These are phyloP conservation scores for Cantharellus cinnabarinus DNA, from an alignment of 768 basidiomycete genomes.

Conservation along the genomic window DNA sequence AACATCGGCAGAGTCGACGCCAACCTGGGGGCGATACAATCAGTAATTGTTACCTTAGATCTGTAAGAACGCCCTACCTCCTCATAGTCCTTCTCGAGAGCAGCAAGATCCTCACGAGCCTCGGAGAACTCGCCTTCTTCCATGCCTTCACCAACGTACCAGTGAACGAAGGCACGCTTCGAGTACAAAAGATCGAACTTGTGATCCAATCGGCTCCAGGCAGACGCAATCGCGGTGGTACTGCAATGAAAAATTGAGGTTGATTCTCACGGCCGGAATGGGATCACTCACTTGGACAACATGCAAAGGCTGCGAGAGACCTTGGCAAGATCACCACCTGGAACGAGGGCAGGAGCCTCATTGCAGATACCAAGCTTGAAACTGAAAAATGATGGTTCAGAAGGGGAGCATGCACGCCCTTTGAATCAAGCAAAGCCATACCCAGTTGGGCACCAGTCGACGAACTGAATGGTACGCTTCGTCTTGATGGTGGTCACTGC, in stretches of 20 bases:
- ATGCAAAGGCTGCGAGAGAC: conserved; percentile 88
- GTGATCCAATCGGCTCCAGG: conserved; percentile 90
- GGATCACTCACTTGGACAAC: conserved; percentile 58
- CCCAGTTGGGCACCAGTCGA: conserved; percentile 96
- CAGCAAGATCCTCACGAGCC: conserved; percentile 93
- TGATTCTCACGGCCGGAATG: not conserved
- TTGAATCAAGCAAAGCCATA: not conserved
- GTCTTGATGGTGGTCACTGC: conserved; percentile 92
- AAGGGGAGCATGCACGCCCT: not conserved
- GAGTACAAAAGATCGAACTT: conserved; percentile 98
- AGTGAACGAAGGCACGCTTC: conserved; percentile 78
- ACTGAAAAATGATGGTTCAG: not conserved
- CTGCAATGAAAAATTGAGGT: conserved; percentile 17
- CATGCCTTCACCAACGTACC: conserved; percentile 99
- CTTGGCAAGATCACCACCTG: conserved; percentile 90
- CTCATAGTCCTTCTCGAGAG: conserved; percentile 89
- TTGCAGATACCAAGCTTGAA: conserved; percentile 85
- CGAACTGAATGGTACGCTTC: conserved; percentile 94
- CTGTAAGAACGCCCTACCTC: conserved; percentile 20
- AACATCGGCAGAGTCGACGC: conserved; percentile 16
- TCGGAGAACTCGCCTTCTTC: conserved; percentile 99
- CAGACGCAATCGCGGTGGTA: conserved; percentile 82
- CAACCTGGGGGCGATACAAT: conserved; percentile 19
- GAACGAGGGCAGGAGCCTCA: conserved; percentile 80
- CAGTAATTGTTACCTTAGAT: too few relatives aligned